These are phyloP conservation scores for Parsonsia alboflavescens DNA, from an alignment of 257 asterid genomes.

Conservation along the genomic window DNA sequence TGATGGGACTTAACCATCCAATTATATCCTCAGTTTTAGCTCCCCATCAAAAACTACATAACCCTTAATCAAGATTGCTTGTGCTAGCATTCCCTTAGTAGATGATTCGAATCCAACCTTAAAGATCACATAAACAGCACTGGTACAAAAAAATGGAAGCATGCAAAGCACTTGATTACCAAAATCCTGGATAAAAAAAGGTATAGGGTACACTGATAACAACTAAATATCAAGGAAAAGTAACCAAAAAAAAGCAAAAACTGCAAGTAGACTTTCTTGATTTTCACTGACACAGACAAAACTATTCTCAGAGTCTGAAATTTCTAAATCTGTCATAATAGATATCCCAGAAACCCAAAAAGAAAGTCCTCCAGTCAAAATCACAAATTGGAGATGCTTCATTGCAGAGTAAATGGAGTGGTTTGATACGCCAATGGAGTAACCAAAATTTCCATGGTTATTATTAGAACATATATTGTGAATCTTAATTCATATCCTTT, in stretches of 20 bases:
- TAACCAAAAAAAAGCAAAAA: background rate
- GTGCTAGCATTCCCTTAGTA: no score
- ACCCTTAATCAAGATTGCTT: no score
- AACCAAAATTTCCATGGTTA: background rate
- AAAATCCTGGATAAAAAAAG: background rate
- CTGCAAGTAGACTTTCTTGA: background rate
- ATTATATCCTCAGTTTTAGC: no score
- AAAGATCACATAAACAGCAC: background rate
- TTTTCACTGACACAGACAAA: background rate
- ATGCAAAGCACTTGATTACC: background rate
- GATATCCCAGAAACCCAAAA: background rate
- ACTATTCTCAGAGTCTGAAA: background rate
- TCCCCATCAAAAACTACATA: no score
- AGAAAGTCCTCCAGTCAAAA: background rate
- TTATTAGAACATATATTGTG: background rate
- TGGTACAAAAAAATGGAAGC: no score
- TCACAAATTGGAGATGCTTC: conserved; percentile 9
- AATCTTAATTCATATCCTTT: conserved; percentile 16
- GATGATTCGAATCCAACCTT: no score
- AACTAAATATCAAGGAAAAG: background rate
- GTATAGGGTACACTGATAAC: background rate
- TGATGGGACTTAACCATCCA: background rate
- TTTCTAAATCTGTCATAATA: background rate
- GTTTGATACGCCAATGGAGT: background rate
- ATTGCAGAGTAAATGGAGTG: background rate